Evolutionary conservation across 495 filamentous ascomycete species (phyloP).

Genomic region (Neurospora sp.): DNA sequence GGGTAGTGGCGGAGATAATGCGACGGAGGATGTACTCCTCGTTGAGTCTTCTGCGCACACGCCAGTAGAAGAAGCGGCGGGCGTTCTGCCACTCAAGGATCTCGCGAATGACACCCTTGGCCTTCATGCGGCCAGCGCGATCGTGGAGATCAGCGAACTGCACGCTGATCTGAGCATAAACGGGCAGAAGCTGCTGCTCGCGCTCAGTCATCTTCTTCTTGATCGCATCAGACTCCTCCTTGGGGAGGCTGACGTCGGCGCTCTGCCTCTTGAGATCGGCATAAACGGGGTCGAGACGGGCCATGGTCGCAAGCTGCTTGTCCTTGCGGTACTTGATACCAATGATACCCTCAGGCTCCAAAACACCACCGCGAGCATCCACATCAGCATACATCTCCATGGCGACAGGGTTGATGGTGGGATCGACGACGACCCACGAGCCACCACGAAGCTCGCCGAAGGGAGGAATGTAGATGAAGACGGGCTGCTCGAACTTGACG

Average conservation of each 20-base stretch:
- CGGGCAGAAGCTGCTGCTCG: constrained; percentile 78
- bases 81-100: constrained; percentile 78
- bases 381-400: constrained; percentile 99
- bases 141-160: constrained; percentile 98
- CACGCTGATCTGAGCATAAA: constrained; percentile 85
- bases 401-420: constrained; percentile 87
- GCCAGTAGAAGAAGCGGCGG: constrained; percentile 99
- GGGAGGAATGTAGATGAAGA: constrained; percentile 97
- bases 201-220: constrained; percentile 81
- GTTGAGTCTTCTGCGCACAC: constrained; percentile 89
- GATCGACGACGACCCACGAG: constrained; percentile 98
- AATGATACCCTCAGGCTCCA: constrained; percentile 96
- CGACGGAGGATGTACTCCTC: constrained; percentile 92
- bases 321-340: constrained; percentile 97
- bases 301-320: constrained; percentile 97
- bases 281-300: constrained; percentile 78
- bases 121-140: constrained; percentile 93
- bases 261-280: constrained; percentile 69
- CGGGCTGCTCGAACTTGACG: constrained; percentile 95
- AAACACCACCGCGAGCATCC: constrained; percentile 88
- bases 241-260: constrained; percentile 53
- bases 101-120: constrained; percentile 85
- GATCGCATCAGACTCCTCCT: constrained; percentile 63
- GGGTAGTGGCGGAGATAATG: constrained; percentile 49
- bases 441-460: constrained; percentile 95